Conservation (phyloP, 352 stramenopile species). For the Blastocystis sp. region DNA sequence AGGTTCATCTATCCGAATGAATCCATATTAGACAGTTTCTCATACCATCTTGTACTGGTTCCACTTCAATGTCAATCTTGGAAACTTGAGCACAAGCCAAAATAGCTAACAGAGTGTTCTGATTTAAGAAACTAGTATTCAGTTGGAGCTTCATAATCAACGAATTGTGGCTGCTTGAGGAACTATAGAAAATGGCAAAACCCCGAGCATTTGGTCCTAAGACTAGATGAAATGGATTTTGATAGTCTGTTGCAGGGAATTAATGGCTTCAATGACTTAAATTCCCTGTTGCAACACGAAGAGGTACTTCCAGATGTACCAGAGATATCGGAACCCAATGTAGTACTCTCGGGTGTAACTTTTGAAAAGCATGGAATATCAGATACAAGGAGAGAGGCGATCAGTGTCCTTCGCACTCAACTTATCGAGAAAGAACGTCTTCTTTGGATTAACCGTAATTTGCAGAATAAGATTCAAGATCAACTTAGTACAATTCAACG, state of each 20-base stretch:
- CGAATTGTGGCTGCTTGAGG: too few relatives aligned
- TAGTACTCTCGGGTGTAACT: not conserved
- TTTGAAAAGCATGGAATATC: not conserved
- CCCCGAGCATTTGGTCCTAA: not conserved
- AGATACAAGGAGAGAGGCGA: not conserved
- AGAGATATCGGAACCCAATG: not conserved
- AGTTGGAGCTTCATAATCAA: slow-evolving; percentile 39
- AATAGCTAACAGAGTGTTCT: slow-evolving; percentile 12
- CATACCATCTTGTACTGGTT: not conserved
- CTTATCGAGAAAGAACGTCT: not conserved
- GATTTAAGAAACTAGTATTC: slow-evolving; percentile 10
- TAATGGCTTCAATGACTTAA: not conserved
- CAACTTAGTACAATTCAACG: not conserved
- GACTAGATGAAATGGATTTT: not conserved
- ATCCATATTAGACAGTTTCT: not conserved
- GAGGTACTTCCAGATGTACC: not conserved
- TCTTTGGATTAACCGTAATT: not conserved
- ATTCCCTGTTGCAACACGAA: not conserved
- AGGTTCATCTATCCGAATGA: not conserved
- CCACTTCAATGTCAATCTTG: not conserved
- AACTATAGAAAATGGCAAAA: not conserved
- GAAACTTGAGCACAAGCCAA: slow-evolving; percentile 6
- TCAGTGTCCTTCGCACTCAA: not conserved
- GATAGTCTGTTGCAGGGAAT: not conserved
- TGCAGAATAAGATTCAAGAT: slow-evolving; percentile 8